phyloP scores from a whole-genome alignment of 2,329 filamentous ascomycete genomes.

The Diaporthe batatas region DNA sequence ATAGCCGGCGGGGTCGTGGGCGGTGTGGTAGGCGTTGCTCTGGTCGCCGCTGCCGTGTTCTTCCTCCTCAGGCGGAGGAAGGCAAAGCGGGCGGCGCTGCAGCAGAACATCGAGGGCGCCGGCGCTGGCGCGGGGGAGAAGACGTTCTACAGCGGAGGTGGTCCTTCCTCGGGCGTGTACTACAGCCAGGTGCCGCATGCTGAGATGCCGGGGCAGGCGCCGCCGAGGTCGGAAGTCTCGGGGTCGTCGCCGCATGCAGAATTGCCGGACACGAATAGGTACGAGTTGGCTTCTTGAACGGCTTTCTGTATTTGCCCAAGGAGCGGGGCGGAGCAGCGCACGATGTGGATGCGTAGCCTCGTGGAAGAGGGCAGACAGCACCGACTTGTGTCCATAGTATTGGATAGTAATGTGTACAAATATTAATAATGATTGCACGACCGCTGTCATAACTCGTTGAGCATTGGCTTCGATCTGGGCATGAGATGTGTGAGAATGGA shows the following conservation, averaged over 20 bases:
- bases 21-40: neutral
- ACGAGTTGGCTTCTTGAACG: slow-evolving; percentile 12
- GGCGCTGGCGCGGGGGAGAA: neutral
- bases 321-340: neutral
- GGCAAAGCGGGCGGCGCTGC: neutral
- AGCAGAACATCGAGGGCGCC: neutral
- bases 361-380: neutral
- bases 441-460: neutral
- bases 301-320: too few species aligned
- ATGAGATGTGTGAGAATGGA: too few species aligned
- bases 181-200: neutral
- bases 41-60: neutral
- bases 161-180: neutral
- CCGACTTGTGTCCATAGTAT: neutral
- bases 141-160: neutral
- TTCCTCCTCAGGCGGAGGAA: neutral
- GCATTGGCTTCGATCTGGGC: neutral
- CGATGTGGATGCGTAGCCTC: neutral
- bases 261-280: neutral
- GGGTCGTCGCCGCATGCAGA: slow-evolving; percentile 11
- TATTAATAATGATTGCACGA: neutral
- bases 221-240: neutral
- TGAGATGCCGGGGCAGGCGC: neutral
- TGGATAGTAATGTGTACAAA: neutral
- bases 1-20: slow-evolving; percentile 13